phyloP scores from a whole-genome alignment of 257 asterid species.

The Catharanthus roseus region DNA sequence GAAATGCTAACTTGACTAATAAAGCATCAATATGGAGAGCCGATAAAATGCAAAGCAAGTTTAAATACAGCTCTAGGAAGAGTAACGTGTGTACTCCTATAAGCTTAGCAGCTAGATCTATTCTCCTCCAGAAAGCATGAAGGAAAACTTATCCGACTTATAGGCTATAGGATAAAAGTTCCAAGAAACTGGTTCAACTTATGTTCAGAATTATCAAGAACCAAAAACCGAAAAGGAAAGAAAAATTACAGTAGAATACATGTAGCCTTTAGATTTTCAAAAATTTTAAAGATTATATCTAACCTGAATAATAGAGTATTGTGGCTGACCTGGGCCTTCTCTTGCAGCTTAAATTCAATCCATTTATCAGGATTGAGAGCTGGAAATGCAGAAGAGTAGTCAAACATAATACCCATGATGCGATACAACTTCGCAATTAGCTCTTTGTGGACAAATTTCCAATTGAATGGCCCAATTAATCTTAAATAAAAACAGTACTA shows the following conservation, averaged over 20 bases:
- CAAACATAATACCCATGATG: background rate
- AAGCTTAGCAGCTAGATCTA: background rate
- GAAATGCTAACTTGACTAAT: background rate
- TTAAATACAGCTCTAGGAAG: background rate
- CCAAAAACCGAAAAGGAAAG: background rate
- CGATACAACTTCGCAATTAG: background rate
- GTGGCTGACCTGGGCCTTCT: conserved; percentile 86
- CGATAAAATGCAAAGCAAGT: background rate
- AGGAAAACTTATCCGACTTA: background rate
- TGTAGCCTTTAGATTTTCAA: background rate
- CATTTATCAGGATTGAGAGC: conserved; percentile 87
- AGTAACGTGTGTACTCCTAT: background rate
- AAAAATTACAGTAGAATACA: background rate
- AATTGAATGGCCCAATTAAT: background rate
- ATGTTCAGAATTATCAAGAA: background rate
- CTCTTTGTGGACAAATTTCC: background rate
- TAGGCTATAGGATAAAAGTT: background rate
- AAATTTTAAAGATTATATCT: conserved; percentile 6
- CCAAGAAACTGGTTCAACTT: background rate
- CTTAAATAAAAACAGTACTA: background rate
- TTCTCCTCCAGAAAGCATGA: background rate
- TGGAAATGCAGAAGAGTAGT: conserved; percentile 32
- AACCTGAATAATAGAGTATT: conserved; percentile 88
- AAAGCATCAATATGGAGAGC: background rate
- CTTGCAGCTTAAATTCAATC: conserved; percentile 87